Percentiles rank a stretch among this genome's conserved stretches.
phyloP scores from a whole-genome alignment of 2,329 filamentous ascomycete species.

The Scytalidium sp. region DNA sequence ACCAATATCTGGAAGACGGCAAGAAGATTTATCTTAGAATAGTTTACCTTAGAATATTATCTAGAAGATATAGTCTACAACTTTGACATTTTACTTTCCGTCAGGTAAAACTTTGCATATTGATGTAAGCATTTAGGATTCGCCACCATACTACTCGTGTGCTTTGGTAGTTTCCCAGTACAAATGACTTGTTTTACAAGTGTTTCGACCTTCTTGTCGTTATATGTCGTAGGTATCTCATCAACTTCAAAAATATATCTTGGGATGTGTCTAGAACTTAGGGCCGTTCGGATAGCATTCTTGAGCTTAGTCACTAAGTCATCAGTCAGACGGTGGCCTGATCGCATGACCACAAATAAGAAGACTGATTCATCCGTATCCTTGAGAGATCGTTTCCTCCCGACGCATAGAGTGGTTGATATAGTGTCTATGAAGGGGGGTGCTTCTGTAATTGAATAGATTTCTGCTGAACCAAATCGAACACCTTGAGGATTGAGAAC shows the following conservation, averaged over 20 bases:
- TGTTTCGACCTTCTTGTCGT: conserved; percentile 7
- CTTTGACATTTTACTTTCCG: conserved; percentile 4
- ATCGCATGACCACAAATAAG: conserved; percentile 20
- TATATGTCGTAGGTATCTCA: conserved; percentile 30
- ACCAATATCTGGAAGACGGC: no score
- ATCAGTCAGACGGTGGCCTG: conserved; percentile 6
- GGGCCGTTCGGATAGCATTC: conserved; percentile 11
- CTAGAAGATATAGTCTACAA: no score
- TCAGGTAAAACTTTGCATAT: conserved; percentile 3
- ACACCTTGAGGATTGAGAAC: conserved; percentile 3
- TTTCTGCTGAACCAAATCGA: conserved; percentile 5
- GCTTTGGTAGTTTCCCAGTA: conserved; percentile 5
- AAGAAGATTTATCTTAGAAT: no score
- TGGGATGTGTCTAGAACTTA: conserved; percentile 36
- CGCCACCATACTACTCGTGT: conserved; percentile 3
- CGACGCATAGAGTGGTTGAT: conserved; percentile 18
- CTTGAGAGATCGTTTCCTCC: conserved; percentile 8
- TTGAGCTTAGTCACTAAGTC: conserved; percentile 26
- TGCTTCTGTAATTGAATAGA: conserved; percentile 36
- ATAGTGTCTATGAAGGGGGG: conserved; percentile 30
- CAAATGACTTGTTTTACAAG: conserved; percentile 7
- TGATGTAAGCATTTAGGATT: conserved; percentile 4
- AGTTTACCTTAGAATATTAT: no score
- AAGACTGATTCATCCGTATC: conserved; percentile 21
- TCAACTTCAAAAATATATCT: conserved; percentile 34